Evolutionary conservation across 768 basidiomycete species (phyloP), one percentile per base, ranked within the genome.

Genomic region (Phylloporus sp.): DNA sequence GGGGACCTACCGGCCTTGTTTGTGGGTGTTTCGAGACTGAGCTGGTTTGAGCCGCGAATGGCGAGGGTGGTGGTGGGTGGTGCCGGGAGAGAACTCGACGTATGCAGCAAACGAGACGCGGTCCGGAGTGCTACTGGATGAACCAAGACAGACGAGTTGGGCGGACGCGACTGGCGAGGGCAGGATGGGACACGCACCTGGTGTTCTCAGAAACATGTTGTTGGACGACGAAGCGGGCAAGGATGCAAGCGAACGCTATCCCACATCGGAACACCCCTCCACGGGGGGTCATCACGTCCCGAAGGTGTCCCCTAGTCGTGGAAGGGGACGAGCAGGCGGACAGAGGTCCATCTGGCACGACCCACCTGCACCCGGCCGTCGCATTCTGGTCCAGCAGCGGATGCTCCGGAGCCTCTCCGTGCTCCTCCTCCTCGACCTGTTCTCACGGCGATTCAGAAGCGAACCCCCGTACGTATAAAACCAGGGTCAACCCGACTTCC

Each of bases 1-100:
- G n/a, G n/a, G 23, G 5, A 67, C 74, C 58, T 64, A 90, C 92
- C 92, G 58, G 88, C 91, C 67, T 79, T 86, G 70, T 98, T 98
- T 64, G 77, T 76, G 11, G 95, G 95, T 17, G 82, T 84, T 73
- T 93, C 86, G 47, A 98, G 72, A 62, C 87, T 90, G 48, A 79
- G 73, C 63, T 94, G 90, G 57, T 90, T 90, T 24, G 87, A 90
- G 38, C 82, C 87, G 35, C 75, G 77, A 61, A 85, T 78, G 10
- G 92, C 92, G 39, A 91, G 68, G 13, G 71, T 67, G 6, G 90
- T 90, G 52, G 81, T 74, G 11, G 86, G 86, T 20, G 69, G 68
- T 36, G 73, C 68, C 11, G 70, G 72, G 11, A 63, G 61, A 42
- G 76, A 64, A 41, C 63, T 69, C 9, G 83, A 78, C 9, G 76